Conservation (phyloP, 148 eudicot species). For the Hydrangea macrophylla region DNA sequence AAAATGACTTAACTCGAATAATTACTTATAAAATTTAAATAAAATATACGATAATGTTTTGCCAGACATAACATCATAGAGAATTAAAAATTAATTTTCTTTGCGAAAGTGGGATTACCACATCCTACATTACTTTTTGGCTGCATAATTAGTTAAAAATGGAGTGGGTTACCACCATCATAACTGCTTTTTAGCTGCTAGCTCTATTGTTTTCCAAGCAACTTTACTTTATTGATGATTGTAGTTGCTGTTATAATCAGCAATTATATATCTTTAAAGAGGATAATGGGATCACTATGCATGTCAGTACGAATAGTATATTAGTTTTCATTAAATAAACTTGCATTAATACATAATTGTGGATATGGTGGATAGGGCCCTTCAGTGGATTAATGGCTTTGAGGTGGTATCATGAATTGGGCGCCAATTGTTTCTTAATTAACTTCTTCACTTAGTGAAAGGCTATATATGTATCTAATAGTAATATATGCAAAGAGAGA, state of each 20-base stretch:
- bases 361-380: not conserved
- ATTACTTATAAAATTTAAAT: not conserved
- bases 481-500: not conserved
- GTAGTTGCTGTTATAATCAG: not conserved
- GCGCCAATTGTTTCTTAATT: not conserved
- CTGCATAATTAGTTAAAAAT: slow-evolving; percentile 1
- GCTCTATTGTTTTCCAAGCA: slow-evolving; percentile 20
- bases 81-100: not conserved
- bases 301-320: not conserved
- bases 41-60: not conserved
- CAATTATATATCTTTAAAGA: not conserved
- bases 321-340: not conserved
- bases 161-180: slow-evolving; percentile 27
- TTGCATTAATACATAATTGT: not conserved
- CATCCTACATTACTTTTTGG: not conserved
- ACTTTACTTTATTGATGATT: slow-evolving; percentile 4
- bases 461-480: not conserved
- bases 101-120: slow-evolving; percentile 16
- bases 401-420: not conserved
- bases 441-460: slow-evolving; percentile 5
- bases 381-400: not conserved
- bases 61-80: not conserved
- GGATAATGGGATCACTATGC: not conserved
- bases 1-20: not conserved
- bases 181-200: slow-evolving; percentile 18